These are phyloP conservation scores for Geosmithia putterillii DNA, from an alignment of 2,329 filamentous ascomycete species.

Conservation along the genomic window DNA sequence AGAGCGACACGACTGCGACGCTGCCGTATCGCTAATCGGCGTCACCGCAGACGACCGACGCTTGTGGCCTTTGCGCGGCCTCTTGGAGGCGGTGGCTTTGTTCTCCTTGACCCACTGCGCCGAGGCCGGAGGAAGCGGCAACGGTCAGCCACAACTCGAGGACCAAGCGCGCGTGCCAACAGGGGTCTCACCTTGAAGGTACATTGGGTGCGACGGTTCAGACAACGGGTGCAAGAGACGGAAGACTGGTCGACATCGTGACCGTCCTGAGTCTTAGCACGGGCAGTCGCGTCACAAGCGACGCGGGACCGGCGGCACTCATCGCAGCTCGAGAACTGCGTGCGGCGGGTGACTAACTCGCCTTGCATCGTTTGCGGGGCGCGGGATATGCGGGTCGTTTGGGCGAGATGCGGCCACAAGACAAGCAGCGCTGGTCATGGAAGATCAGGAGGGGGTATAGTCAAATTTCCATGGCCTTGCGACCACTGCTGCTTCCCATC, in stretches of 20 bases:
- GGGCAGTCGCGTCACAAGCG: slow-evolving; percentile 12
- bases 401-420: neutral
- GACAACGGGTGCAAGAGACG: slow-evolving; percentile 53
- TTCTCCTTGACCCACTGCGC: slow-evolving; percentile 14
- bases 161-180: neutral
- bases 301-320: slow-evolving; percentile 17
- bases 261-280: slow-evolving; percentile 25
- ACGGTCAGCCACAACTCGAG: neutral
- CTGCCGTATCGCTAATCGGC: slow-evolving; percentile 5
- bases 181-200: slow-evolving; percentile 13
- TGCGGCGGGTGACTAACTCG: slow-evolving; percentile 12
- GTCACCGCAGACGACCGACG: slow-evolving; percentile 3
- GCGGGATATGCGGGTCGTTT: neutral
- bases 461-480: too few species aligned
- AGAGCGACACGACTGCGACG: neutral
- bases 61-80: slow-evolving; percentile 6
- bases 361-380: slow-evolving; percentile 1
- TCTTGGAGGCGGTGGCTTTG: slow-evolving; percentile 5
- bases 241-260: slow-evolving; percentile 40
- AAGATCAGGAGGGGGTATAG: too few species aligned
- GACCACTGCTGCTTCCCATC: too few species aligned
- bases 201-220: slow-evolving; percentile 11
- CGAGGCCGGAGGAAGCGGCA: neutral
- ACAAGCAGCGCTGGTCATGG: too few species aligned
- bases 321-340: slow-evolving; percentile 22